phyloP scores from a whole-genome alignment of 139 green algal genomes.

The Spirogloea muscicola region DNA sequence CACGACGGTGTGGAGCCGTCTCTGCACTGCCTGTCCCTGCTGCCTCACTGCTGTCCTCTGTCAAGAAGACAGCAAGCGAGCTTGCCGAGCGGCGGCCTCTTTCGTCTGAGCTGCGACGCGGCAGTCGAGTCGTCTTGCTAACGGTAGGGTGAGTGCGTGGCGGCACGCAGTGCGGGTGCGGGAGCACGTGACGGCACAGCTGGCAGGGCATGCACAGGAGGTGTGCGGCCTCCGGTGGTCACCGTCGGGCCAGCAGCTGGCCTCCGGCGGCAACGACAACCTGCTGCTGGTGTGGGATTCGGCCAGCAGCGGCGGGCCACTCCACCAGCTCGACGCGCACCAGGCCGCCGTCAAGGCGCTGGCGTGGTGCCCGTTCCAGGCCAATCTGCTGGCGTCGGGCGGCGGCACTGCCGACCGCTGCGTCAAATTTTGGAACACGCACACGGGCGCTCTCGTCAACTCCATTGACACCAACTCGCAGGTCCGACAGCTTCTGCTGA shows the following conservation, averaged over 20 bases:
- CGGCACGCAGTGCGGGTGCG: conserved; percentile 85
- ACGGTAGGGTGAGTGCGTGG: too few species aligned
- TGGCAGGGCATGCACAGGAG: conserved; percentile 69
- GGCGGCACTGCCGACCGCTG: conserved; percentile 74
- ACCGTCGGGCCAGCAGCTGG: conserved; percentile 71
- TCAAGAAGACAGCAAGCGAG: too few species aligned
- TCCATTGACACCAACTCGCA: conserved; percentile 74
- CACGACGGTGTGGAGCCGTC: conserved; percentile 74
- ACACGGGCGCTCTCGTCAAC: conserved; percentile 75
- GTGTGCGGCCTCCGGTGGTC: conserved; percentile 83
- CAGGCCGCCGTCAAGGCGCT: conserved; percentile 83
- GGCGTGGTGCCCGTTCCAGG: conserved; percentile 86
- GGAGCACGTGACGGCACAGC: conserved; percentile 61
- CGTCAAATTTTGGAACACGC: conserved; percentile 86
- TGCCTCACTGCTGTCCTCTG: too few species aligned
- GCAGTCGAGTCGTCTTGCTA: too few species aligned
- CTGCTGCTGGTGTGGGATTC: conserved; percentile 75
- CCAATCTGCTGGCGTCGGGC: conserved; percentile 76
- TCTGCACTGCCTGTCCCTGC: too few species aligned
- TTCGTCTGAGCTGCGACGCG: too few species aligned
- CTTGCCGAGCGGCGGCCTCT: too few species aligned
- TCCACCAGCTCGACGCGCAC: conserved; percentile 63
- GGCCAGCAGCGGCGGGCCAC: conserved; percentile 35
- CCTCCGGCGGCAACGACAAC: conserved; percentile 83
- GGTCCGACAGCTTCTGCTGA: too few species aligned